Evolutionary conservation across 1,284 basidiomycete genomes (phyloP).

Genomic region (Apiotrichum akiyoshidainum): DNA sequence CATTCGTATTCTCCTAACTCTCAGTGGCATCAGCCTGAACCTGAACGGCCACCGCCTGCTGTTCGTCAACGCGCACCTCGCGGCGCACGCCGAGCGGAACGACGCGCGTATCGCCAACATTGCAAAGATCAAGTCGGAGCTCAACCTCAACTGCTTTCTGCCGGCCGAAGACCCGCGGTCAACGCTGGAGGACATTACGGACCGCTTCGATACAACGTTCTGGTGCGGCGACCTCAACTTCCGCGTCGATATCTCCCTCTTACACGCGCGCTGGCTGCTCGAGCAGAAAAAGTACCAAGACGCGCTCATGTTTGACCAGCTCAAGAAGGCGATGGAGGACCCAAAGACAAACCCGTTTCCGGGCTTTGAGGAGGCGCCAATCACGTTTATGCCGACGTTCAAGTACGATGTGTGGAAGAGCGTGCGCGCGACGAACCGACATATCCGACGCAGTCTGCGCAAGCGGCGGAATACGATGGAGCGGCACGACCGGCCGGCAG

Average conservation of each 20-base stretch:
- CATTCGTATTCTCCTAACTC: slow-evolving; percentile 27
- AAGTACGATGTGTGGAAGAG: slow-evolving; percentile 55
- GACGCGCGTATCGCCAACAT: slow-evolving; percentile 49
- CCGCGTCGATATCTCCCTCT: slow-evolving; percentile 54
- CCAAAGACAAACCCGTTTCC: slow-evolving; percentile 38
- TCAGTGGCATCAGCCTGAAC: slow-evolving; percentile 54
- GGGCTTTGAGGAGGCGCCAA: slow-evolving; percentile 54
- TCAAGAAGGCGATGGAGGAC: slow-evolving; percentile 52
- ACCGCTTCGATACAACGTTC: slow-evolving; percentile 56
- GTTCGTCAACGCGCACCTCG: slow-evolving; percentile 59
- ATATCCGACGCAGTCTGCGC: slow-evolving; percentile 28
- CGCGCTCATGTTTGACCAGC: slow-evolving; percentile 57
- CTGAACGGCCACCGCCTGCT: slow-evolving; percentile 55
- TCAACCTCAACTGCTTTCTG: slow-evolving; percentile 56
- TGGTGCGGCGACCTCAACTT: slow-evolving; percentile 57
- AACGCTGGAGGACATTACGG: slow-evolving; percentile 49
- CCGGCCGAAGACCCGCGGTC: slow-evolving; percentile 41
- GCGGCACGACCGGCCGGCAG: slow-evolving; percentile 11
- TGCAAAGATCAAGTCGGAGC: slow-evolving; percentile 55
- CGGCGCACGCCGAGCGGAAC: slow-evolving; percentile 52
- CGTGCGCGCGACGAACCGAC: slow-evolving; percentile 47
- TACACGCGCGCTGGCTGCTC: slow-evolving; percentile 58
- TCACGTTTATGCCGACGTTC: slow-evolving; percentile 55
- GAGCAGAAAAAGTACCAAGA: slow-evolving; percentile 53
- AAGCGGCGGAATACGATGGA: slow-evolving; percentile 24